Conservation (phyloP, 2,329 filamentous ascomycete species). For the Sporothrix protearum region DNA sequence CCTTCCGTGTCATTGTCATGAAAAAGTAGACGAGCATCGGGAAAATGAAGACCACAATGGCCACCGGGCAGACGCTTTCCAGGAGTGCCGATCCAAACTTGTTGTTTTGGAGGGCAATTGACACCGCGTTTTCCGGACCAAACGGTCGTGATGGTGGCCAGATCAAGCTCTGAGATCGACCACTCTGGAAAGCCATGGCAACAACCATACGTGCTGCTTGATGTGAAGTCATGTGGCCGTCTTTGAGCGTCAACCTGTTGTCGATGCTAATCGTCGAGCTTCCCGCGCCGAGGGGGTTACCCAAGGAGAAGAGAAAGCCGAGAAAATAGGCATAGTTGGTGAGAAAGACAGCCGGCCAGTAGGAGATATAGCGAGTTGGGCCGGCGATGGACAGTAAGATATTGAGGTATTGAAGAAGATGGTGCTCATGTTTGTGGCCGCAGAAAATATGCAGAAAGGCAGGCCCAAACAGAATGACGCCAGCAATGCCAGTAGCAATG, state of each 20-base stretch:
- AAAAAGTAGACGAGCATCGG: slow-evolving; percentile 3
- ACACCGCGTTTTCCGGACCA: too few species aligned
- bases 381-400: background rate
- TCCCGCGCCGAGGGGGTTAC: background rate
- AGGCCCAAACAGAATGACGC: background rate
- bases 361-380: background rate
- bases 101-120: background rate
- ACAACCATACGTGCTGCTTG: background rate
- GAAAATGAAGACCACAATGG: background rate
- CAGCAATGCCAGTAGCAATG: background rate
- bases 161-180: background rate
- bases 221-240: background rate
- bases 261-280: too few species aligned
- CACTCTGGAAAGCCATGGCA: slow-evolving; percentile 23
- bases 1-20: background rate
- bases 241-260: background rate
- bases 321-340: slow-evolving; percentile 24
- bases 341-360: background rate
- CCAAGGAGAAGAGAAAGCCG: slow-evolving; percentile 19
- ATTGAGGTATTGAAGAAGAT: background rate
- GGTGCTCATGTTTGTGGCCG: background rate
- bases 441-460: background rate
- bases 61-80: background rate
- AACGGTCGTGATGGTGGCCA: slow-evolving; percentile 7
- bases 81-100: background rate